A percentile compares a stretch with the other conserved stretches of the same genome.
These are phyloP conservation scores for Raphanus hybrid DNA, from an alignment of 441 rosid species.

Conservation along the genomic window DNA sequence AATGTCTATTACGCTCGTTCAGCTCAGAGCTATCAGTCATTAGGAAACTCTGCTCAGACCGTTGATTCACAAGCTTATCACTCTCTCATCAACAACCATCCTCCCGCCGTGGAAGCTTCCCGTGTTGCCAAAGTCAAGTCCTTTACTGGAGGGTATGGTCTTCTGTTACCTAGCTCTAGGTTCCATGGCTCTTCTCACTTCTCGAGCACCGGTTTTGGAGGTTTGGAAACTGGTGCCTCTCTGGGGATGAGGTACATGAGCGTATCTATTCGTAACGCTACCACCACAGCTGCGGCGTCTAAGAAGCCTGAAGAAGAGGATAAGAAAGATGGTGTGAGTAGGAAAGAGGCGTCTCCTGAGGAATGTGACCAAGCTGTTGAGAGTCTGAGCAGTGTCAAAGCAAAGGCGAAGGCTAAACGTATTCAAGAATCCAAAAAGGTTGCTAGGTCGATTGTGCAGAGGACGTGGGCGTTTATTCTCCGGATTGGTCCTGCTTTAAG, in stretches of 20 bases:
- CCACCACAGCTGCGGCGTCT: constrained; percentile 62
- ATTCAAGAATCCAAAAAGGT: constrained; percentile 51
- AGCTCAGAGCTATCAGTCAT: constrained; percentile 50
- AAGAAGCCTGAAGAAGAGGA: constrained; percentile 56
- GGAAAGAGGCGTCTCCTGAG: constrained; percentile 70
- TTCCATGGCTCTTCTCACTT: constrained; percentile 46
- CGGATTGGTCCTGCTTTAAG: constrained; percentile 66
- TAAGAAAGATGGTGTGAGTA: constrained; percentile 44
- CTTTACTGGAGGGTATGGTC: constrained; percentile 42
- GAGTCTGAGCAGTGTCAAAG: constrained; percentile 58
- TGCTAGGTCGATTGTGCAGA: constrained; percentile 48
- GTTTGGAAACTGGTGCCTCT: constrained; percentile 44
- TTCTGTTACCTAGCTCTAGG: constrained; percentile 35
- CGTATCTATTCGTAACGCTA: constrained; percentile 50
- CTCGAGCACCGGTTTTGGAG: constrained; percentile 44
- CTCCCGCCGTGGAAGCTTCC: constrained; percentile 27
- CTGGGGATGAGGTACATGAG: constrained; percentile 46
- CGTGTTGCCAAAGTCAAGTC: constrained; percentile 31
- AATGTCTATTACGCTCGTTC: constrained; percentile 44
- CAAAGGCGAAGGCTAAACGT: constrained; percentile 62
- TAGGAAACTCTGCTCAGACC: constrained; percentile 42
- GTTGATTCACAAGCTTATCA: constrained; percentile 46
- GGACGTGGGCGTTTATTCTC: constrained; percentile 49
- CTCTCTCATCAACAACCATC: constrained; percentile 19
- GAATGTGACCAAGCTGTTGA: constrained; percentile 75